Evolutionary conservation across 345 rosid genomes (phyloP), one percentile per base, ranked within the genome.

Genomic region (Eucalyptus fibrosa): DNA sequence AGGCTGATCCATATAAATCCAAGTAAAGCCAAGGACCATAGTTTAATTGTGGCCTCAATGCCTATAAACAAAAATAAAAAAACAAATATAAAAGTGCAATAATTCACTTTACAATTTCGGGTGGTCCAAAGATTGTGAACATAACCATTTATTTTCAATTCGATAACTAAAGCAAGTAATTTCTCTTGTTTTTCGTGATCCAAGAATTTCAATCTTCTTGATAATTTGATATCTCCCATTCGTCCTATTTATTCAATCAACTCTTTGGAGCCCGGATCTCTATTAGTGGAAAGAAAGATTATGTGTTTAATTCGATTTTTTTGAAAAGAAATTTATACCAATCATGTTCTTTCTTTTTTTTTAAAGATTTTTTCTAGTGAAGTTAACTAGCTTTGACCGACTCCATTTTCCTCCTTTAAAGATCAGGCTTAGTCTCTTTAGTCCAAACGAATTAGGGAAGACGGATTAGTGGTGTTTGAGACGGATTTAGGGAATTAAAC

Each of bases 191-290:
- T 34, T 72, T 9, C 1, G 8, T 19, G 7, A 11, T 40, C 3
- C 0, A 0, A 34, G 2, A 23, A 69, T 32, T 69, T 9, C 0
- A 69, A 69, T 21, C 0, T 69, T 69, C 13, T 72, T 1, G 4
- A 18, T 34, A 18, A 72, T 21, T 2, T 19, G 14, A 72, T 19
- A 34, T 72, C 2, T 34, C 12, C 1, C 1, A 1, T 9, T 34
- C 3, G 0, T 9, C 1, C 3, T 18, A 34, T 69, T 34, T 18
- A 34, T 37, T 69, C 2, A 9, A 0, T 18, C 12, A 9, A 18
- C 13, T 21, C 40, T n/a, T 67, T 67, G 3, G 12, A 67, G 42
- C 4, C 23, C 0, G 1, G 3, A 34, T 32, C 12, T 18, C 6
- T 32, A 67, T 69, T 69, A 17, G 23, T 34, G 6, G 44, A 72